Evolutionary conservation across 75 land plant species (phyloP), one percentile per base, ranked within the genome.

Genomic region (Isoetes taiwanensis): DNA sequence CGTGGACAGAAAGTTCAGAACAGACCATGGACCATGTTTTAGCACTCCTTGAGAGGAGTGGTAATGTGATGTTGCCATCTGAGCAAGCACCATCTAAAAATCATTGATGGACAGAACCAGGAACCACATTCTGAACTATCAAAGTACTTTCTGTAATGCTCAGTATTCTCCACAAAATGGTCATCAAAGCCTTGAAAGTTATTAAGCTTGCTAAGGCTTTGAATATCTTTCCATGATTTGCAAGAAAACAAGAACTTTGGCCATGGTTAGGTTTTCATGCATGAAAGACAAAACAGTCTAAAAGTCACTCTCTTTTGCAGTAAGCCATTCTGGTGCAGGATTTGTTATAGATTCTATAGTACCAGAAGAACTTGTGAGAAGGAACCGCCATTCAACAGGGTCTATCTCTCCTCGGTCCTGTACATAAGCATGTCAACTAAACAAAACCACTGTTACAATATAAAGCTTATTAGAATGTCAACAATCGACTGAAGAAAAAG

Each of bases 91-190:
- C n/a, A n/a, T n/a, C n/a, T n/a, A n/a, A n/a, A n/a, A n/a, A n/a
- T n/a, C n/a, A n/a, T n/a, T n/a, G n/a, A n/a, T n/a, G n/a, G n/a
- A n/a, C n/a, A n/a, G n/a, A n/a, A n/a, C n/a, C n/a, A n/a, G n/a
- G n/a, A n/a, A n/a, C n/a, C n/a, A n/a, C n/a, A n/a, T n/a, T 46
- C 50, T 23, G 50, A 23, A n/a, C 50, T 46, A n/a, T 46, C 50
- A 46, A 46, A 46, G 25, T 46, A 46, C 50, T 46, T 46, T 16
- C 50, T 46, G 16, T 46, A 46, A 23, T 46, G 50, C 23, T n/a
- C 50, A 19, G 16, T n/a, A n/a, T 46, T 46, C 50, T 46, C n/a
- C 8, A 23, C 50, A 5, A 46, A 19, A 23, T 46, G 50, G 6
- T 46, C 5, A 19, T 46, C 50, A 6, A 46, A n/a, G n/a, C 16